phyloP scores from a whole-genome alignment of 345 rosid species.

The Citrus medica region DNA sequence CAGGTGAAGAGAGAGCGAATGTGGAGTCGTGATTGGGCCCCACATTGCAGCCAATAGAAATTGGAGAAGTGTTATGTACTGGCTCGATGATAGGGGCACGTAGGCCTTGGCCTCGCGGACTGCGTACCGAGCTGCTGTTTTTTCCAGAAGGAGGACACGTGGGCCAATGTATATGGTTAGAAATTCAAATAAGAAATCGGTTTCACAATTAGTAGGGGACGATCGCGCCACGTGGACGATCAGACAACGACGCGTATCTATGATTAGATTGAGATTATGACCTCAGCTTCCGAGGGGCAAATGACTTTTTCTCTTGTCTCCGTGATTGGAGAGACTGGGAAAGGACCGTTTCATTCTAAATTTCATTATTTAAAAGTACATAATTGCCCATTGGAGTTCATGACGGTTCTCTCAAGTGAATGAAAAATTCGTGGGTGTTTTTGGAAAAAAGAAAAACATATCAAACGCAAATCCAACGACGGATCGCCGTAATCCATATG shows the following conservation, averaged over 20 bases:
- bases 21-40: conserved; percentile 25
- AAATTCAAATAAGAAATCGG: neutral
- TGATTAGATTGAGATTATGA: neutral
- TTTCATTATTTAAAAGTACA: neutral
- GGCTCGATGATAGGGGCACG: conserved; percentile 23
- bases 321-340: conserved; percentile 15
- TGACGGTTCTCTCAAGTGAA: neutral
- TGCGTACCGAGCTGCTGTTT: neutral
- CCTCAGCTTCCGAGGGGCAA: neutral
- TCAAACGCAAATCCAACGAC: neutral
- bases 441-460: neutral
- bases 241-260: conserved; percentile 19
- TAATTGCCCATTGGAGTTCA: neutral
- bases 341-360: neutral
- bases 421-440: neutral
- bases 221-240: conserved; percentile 34
- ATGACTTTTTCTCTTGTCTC: conserved; percentile 15
- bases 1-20: neutral
- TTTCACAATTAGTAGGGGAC: conserved; percentile 6
- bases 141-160: conserved; percentile 36
- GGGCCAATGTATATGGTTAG: conserved; percentile 13
- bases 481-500: neutral
- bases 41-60: conserved; percentile 2
- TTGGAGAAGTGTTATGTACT: conserved; percentile 18
- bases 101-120: conserved; percentile 15